Evolutionary conservation across 345 rosid genomes (phyloP).

Genomic region (Moringa oleifera): DNA sequence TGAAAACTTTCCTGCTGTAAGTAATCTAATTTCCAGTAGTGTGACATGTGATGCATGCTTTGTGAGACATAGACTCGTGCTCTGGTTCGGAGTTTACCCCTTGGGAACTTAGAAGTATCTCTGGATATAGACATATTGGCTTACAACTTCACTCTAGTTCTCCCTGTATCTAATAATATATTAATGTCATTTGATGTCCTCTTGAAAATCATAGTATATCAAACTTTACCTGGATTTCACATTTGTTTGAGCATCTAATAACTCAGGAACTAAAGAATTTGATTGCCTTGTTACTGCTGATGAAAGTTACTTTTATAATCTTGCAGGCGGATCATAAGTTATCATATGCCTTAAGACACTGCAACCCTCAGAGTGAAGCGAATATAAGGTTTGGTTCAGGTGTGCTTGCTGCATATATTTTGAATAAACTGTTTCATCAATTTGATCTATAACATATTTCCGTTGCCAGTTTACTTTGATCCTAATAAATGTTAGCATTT

Average conservation of each 20-base stretch:
- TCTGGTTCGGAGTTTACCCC: neutral
- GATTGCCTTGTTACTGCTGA: neutral
- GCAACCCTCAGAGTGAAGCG: constrained; percentile 59
- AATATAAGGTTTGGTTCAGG: constrained; percentile 66
- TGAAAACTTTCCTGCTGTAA: constrained; percentile 92
- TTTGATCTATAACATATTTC: neutral
- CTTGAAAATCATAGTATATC: neutral
- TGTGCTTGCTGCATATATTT: constrained; percentile 19
- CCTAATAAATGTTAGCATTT: neutral
- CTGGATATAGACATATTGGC: neutral
- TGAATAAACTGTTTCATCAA: constrained; percentile 7
- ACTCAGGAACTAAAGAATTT: neutral
- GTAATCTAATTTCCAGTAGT: constrained; percentile 17
- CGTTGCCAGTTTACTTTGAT: neutral
- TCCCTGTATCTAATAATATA: neutral
- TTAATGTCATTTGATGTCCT: neutral
- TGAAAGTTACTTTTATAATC: constrained; percentile 10
- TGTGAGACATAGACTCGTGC: neutral
- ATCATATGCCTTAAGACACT: constrained; percentile 77
- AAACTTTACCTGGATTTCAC: neutral
- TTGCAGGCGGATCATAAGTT: constrained; percentile 91
- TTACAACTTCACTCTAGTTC: neutral
- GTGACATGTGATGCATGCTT: neutral
- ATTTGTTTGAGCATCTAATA: neutral
- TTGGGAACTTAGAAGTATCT: too few species aligned